These are phyloP conservation scores for Aureobasidium musti DNA, from an alignment of 2,329 filamentous ascomycete genomes.

Conservation along the genomic window DNA sequence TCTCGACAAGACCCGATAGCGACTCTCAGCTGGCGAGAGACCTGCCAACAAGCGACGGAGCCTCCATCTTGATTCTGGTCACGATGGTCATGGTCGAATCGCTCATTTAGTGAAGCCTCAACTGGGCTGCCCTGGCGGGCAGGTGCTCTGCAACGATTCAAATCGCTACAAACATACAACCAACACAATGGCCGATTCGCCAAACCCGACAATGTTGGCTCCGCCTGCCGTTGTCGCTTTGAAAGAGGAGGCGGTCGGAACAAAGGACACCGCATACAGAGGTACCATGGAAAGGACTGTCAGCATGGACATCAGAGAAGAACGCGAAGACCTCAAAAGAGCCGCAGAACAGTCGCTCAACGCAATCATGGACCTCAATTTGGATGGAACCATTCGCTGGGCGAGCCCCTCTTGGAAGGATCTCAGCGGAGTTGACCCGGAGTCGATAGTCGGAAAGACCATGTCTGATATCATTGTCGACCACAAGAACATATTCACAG, in stretches of 20 bases:
- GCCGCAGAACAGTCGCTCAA: constrained; percentile 96
- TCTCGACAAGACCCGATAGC: neutral
- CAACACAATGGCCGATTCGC: constrained; percentile 20
- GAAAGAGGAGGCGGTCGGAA: constrained; percentile 43
- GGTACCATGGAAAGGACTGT: constrained; percentile 61
- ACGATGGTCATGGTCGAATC: constrained; percentile 30
- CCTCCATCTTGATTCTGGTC: constrained; percentile 29
- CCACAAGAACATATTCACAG: constrained; percentile 76
- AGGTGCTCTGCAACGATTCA: constrained; percentile 28
- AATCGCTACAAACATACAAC: constrained; percentile 1
- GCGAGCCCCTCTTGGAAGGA: constrained; percentile 96
- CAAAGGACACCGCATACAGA: constrained; percentile 32
- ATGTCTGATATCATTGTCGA: constrained; percentile 81
- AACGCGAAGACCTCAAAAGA: constrained; percentile 90
- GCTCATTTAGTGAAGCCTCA: constrained; percentile 22
- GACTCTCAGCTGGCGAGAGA: neutral
- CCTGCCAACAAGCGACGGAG: constrained; percentile 3
- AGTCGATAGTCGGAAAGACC: constrained; percentile 70
- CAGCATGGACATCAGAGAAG: constrained; percentile 88
- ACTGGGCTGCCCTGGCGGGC: constrained; percentile 30
- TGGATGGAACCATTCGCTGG: constrained; percentile 90
- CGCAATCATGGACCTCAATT: constrained; percentile 89
- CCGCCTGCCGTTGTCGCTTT: constrained; percentile 50
- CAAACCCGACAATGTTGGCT: constrained; percentile 40
- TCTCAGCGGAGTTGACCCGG: constrained; percentile 77